Evolutionary conservation across 2,329 filamentous ascomycete genomes (phyloP).

Genomic region (Hypoxylon sp.): DNA sequence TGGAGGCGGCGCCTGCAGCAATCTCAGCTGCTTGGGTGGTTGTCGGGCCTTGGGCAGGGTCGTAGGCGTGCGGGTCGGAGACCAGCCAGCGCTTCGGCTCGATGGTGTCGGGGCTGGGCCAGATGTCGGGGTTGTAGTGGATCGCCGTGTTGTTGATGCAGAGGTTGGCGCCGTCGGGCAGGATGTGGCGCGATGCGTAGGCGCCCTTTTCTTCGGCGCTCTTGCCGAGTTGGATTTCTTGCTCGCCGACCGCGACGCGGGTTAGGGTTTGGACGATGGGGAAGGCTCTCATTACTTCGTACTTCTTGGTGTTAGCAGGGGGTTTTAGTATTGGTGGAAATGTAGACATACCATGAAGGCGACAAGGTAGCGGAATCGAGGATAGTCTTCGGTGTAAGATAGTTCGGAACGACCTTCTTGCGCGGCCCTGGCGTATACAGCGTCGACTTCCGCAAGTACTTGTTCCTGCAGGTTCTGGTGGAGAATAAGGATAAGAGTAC

Average conservation of each 20-base stretch:
- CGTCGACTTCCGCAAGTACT: neutral
- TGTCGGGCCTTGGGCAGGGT: neutral
- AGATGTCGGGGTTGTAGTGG: neutral
- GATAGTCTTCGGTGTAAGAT: neutral
- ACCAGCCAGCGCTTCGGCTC: neutral
- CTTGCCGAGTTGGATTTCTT: neutral
- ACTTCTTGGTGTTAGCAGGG: neutral
- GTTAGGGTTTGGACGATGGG: neutral
- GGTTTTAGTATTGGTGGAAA: neutral
- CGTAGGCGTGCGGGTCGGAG: neutral
- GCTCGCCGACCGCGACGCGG: neutral
- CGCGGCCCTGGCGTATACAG: neutral
- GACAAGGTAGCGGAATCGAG: neutral
- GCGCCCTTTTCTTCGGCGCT: too few species aligned
- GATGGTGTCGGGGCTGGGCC: neutral
- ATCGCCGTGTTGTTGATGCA: neutral
- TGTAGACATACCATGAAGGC: neutral
- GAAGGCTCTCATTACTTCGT: neutral
- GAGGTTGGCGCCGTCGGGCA: neutral
- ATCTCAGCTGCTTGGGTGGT: neutral
- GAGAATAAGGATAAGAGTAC: neutral
- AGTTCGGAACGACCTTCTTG: neutral
- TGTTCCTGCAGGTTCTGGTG: neutral
- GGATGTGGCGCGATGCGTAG: too few species aligned
- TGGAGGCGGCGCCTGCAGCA: neutral